Base-by-base conservation (phyloP, 768 basidiomycete genomes). In the Infundibulicybe gibba region DNA sequence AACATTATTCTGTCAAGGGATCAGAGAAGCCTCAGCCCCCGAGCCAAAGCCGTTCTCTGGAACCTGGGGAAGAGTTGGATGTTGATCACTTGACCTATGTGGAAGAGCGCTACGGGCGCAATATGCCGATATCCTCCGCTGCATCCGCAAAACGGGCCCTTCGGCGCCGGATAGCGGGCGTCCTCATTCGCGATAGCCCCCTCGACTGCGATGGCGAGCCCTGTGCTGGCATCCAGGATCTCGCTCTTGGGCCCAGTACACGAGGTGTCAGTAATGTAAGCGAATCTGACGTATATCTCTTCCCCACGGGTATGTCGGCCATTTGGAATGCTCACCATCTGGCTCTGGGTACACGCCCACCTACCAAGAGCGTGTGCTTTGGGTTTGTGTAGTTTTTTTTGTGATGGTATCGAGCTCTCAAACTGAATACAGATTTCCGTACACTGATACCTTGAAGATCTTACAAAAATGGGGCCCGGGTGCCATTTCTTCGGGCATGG, bases 381-480 rank as follows among this genome's bases (percentile, higher is more conserved):
- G 95, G 95, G 94, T 95, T 57, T 52, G 85, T 66, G 16, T 12
- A 32, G 6, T 20, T 43, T 21, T 14, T 44, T 15, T 13, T 13
- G 20, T 47, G 25, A 5, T 34, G 15, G 41, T 17, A n/a, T 3
- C 10, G n/a, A 17, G 6, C 33, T 32, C 17, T 43, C 34, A 42
- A 39, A 16, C 33, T 31, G 16, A n/a, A 21, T 20, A 31, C 53
- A 97, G 94, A 13, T 99, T 97, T 65, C 87, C 94, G 0, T 99
- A 97, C 62, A 90, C 83, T 8, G 95, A 98, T 60, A 97, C 95
- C 4, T 78, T 95, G 49, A 97, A 97, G 64, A 79, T 94, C 34
- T 72, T 98, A 2, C 74, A 94, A 55, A 97, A 99, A 66, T 98
- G 94, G 93, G 95, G 95, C 1, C 90, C 90, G 95, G 95, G 1